phyloP scores from a whole-genome alignment of 2,329 filamentous ascomycete species.

The Didymella sp. region DNA sequence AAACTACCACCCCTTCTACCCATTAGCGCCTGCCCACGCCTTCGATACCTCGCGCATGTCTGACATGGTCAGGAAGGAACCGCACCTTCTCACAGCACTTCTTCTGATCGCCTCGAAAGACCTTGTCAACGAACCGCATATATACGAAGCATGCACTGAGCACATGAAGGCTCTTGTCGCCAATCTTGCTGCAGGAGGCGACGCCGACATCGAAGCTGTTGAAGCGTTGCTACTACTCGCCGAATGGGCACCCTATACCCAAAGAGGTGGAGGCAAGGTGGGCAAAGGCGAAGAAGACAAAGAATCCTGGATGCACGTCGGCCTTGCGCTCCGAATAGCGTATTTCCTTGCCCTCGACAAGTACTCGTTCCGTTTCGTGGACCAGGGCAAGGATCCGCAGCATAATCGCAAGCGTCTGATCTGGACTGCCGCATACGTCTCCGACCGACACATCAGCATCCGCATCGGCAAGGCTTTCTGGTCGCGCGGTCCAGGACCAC shows the following conservation, averaged over 20 bases:
- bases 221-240: constrained; percentile 73
- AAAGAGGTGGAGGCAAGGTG: constrained; percentile 67
- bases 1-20: constrained; percentile 74
- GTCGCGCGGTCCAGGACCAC: constrained; percentile 73
- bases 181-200: constrained; percentile 69
- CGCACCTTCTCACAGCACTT: constrained; percentile 72
- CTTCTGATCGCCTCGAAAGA: constrained; percentile 76
- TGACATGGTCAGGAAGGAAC: constrained; percentile 66
- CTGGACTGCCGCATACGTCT: constrained; percentile 64
- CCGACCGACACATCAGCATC: constrained; percentile 65
- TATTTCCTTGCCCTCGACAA: constrained; percentile 75
- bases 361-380: constrained; percentile 69
- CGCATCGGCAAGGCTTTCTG: constrained; percentile 76
- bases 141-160: constrained; percentile 70
- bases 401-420: constrained; percentile 70
- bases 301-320: constrained; percentile 79
- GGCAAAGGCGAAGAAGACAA: constrained; percentile 76
- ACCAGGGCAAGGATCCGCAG: constrained; percentile 64
- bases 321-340: constrained; percentile 71
- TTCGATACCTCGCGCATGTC: constrained; percentile 63
- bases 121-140: constrained; percentile 66
- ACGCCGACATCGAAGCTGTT: constrained; percentile 73
- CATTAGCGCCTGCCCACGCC: constrained; percentile 67
- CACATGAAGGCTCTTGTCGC: constrained; percentile 75
- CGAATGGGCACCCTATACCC: constrained; percentile 74